Percentiles rank a stretch among this genome's conserved stretches.
Evolutionary conservation across 345 rosid genomes (phyloP).

Genomic region (Moricandia moricandioides): DNA sequence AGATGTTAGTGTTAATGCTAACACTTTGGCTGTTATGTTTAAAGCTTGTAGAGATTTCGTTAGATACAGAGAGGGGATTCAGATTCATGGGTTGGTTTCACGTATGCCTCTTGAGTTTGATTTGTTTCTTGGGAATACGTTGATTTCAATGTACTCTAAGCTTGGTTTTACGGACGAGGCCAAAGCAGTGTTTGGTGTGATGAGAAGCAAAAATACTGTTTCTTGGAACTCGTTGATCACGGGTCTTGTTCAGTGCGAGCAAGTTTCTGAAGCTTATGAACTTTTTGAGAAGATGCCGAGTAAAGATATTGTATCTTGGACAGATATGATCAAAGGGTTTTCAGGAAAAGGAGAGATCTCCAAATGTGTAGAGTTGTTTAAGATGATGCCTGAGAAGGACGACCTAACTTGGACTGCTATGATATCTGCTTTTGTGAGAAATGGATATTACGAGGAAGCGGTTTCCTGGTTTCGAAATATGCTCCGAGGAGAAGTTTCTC

Average conservation of each 20-base stretch:
- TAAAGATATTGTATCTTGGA: conserved; percentile 77
- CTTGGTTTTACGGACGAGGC: conserved; percentile 51
- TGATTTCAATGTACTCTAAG: conserved; percentile 65
- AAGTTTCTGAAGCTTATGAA: conserved; percentile 53
- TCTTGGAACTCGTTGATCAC: conserved; percentile 77
- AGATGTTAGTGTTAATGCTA: conserved; percentile 50
- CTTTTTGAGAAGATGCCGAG: conserved; percentile 59
- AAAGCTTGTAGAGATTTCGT: conserved; percentile 57
- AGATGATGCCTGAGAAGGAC: conserved; percentile 72
- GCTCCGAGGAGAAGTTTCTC: conserved; percentile 47
- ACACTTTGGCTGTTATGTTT: conserved; percentile 55
- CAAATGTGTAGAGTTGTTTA: conserved; percentile 54
- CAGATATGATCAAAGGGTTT: conserved; percentile 63
- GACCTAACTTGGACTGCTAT: conserved; percentile 70
- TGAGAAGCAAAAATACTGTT: conserved; percentile 52
- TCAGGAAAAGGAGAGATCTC: conserved; percentile 43
- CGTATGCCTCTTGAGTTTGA: conserved; percentile 53
- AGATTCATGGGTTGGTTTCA: conserved; percentile 58
- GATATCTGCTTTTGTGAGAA: conserved; percentile 66
- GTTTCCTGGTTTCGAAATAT: conserved; percentile 53
- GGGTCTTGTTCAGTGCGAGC: conserved; percentile 48
- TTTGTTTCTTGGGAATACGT: conserved; percentile 58
- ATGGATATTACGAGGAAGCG: conserved; percentile 54
- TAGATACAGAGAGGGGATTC: conserved; percentile 49
- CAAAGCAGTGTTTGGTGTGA: conserved; percentile 39